Conservation (phyloP, 805 yeast genomes). For the Candida xiaguanensis region DNA sequence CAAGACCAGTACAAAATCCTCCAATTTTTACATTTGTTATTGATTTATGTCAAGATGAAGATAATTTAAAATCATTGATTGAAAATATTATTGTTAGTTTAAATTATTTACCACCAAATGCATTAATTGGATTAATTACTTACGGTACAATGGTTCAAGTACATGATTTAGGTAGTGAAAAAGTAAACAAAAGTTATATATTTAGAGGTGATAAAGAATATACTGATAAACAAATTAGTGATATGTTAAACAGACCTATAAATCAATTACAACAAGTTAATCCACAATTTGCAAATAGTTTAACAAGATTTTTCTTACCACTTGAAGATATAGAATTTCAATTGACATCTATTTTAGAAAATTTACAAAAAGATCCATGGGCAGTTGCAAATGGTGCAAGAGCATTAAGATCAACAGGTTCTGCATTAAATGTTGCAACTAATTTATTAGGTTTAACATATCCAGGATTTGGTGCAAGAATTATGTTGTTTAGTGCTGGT, state of each 20-base stretch:
- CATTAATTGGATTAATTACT: constrained; percentile 82
- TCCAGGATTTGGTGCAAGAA: constrained; percentile 83
- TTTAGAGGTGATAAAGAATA: constrained; percentile 91
- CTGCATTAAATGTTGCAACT: constrained; percentile 84
- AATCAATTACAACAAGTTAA: constrained; percentile 20
- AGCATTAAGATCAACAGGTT: constrained; percentile 88
- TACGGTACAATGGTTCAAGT: constrained; percentile 88
- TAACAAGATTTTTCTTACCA: constrained; percentile 67
- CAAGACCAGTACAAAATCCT: constrained; percentile 77
- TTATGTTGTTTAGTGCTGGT: constrained; percentile 89
- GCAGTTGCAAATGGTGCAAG: constrained; percentile 78
- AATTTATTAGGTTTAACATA: constrained; percentile 76
- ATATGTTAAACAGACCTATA: constrained; percentile 41
- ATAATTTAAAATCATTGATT: constrained; percentile 77
- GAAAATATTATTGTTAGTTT: constrained; percentile 75
- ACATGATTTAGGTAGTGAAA: constrained; percentile 68
- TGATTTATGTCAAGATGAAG: constrained; percentile 87
- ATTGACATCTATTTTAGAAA: constrained; percentile 74
- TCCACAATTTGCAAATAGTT: constrained; percentile 27
- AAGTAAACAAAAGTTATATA: constrained; percentile 70
- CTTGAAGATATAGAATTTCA: constrained; percentile 78
- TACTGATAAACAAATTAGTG: constrained; percentile 61
- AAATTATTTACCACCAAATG: constrained; percentile 82
- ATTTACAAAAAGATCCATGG: constrained; percentile 83
- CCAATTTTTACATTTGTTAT: constrained; percentile 84